Evolutionary conservation across 1,284 basidiomycete genomes (phyloP).

Genomic region (Veloboletus limbatus): DNA sequence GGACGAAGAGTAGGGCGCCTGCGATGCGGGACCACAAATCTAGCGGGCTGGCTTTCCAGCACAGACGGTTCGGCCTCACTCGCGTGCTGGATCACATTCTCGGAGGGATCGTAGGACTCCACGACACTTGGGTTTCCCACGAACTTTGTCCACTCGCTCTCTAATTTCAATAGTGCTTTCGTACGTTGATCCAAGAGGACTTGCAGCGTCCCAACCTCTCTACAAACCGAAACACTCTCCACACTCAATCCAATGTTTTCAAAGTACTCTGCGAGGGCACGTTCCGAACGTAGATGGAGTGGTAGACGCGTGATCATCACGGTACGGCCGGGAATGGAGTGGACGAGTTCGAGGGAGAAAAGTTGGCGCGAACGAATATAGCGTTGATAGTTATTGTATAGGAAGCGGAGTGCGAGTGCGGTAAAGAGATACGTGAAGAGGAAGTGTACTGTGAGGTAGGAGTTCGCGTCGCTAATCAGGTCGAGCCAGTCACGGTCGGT

Average conservation of each 20-base stretch:
- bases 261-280: slow-evolving; percentile 89
- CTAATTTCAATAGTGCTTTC: slow-evolving; percentile 72
- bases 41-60: slow-evolving; percentile 47
- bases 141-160: slow-evolving; percentile 84
- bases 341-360: slow-evolving; percentile 90
- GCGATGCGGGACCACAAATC: slow-evolving; percentile 72
- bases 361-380: slow-evolving; percentile 93
- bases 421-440: slow-evolving; percentile 94
- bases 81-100: slow-evolving; percentile 41
- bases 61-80: slow-evolving; percentile 48
- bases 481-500: slow-evolving; percentile 71
- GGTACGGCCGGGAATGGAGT: slow-evolving; percentile 91
- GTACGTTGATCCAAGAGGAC: slow-evolving; percentile 76
- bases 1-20: slow-evolving; percentile 68
- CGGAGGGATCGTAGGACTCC: slow-evolving; percentile 68
- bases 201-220: slow-evolving; percentile 78
- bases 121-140: slow-evolving; percentile 89
- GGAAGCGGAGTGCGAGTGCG: slow-evolving; percentile 77
- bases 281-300: slow-evolving; percentile 77
- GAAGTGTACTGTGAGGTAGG: slow-evolving; percentile 85
- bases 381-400: slow-evolving; percentile 85
- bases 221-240: slow-evolving; percentile 86
- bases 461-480: slow-evolving; percentile 81
- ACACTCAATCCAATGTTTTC: slow-evolving; percentile 80
- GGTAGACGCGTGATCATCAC: slow-evolving; percentile 88